These are phyloP conservation scores for Marasmius oreades DNA, from an alignment of 1,284 basidiomycete genomes.

Conservation along the genomic window DNA sequence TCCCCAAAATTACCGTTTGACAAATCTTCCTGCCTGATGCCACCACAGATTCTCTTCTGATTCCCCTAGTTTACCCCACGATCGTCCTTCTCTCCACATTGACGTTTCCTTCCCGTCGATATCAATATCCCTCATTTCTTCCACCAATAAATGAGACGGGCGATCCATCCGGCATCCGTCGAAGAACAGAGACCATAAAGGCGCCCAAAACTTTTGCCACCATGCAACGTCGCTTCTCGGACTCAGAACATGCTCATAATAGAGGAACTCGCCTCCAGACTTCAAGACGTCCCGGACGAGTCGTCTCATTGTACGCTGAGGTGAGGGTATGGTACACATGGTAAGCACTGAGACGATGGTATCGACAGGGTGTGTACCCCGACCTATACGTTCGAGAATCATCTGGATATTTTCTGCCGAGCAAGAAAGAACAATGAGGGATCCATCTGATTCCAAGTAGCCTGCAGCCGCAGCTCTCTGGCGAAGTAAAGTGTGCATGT, in stretches of 20 bases:
- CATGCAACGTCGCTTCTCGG: constrained; percentile 45
- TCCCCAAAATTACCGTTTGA: constrained; percentile 32
- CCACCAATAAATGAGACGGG: constrained; percentile 51
- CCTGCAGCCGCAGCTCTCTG: constrained; percentile 4
- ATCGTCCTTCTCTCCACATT: constrained; percentile 36
- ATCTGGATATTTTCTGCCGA: constrained; percentile 51
- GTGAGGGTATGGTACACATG: constrained; percentile 55
- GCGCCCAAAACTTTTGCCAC: constrained; percentile 70
- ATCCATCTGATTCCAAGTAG: constrained; percentile 8
- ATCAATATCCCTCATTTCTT: constrained; percentile 29
- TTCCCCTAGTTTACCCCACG: constrained; percentile 46
- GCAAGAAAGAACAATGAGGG: constrained; percentile 42
- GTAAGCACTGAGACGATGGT: constrained; percentile 59
- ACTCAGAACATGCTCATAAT: constrained; percentile 64
- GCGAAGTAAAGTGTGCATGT: constrained; percentile 6
- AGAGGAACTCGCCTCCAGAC: constrained; percentile 55
- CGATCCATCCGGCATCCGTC: constrained; percentile 61
- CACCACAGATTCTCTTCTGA: constrained; percentile 51
- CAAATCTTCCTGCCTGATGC: constrained; percentile 52
- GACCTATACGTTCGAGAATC: constrained; percentile 42
- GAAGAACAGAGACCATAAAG: constrained; percentile 52
- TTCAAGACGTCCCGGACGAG: constrained; percentile 48
- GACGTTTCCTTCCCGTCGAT: constrained; percentile 18
- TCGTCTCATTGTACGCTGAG: constrained; percentile 37
- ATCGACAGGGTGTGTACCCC: constrained; percentile 36